Evolutionary conservation across 805 yeast genomes (phyloP), one percentile per base, ranked within the genome.

Genomic region (Candida hispaniensis): DNA sequence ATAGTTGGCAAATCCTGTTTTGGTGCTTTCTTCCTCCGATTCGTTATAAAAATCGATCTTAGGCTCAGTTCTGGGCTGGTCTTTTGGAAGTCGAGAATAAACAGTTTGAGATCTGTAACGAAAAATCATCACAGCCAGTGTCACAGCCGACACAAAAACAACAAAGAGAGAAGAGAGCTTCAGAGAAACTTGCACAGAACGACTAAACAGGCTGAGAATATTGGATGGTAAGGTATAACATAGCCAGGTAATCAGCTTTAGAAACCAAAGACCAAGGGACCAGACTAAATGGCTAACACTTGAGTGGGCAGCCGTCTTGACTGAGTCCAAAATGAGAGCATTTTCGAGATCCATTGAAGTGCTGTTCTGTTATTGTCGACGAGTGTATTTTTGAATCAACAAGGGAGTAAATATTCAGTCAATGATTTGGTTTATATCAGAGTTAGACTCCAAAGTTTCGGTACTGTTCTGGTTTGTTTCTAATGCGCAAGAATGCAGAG

Each of bases 61-160:
- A 3, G 72, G 65, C 34, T 61, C 66, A 28, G 60, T 61, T 24
- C 65, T 46, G 38, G 59, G 53, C 9, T 65, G 52, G 39, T 67
- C 69, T 44, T 57, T 60, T 18, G 71, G 69, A 40, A 62, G 58
- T 30, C 71, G 64, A 4, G 86, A 72, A 51, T 79, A 80, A 7
- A 64, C 59, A 0, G 81, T 75, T 13, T 78, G 56, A 38, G 73
- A 73, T 35, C 68, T 66, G 55, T 79, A 77, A 26, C 91, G 58
- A 5, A 78, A 65, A 23, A 73, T 48, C 1, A 69, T 59, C 48
- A 67, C 67, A 13, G 62, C 49, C 1, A 63, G 39, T 0, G 61
- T 51, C 1, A 57, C 47, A 20, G 18, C 16, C 14, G 30, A 17
- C 7, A 33, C 12, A 47, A 44, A 47, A 4, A 61, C 39, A 1